These are phyloP conservation scores for Cystobasidium slooffiae DNA, from an alignment of 1,284 basidiomycete species.

Conservation along the genomic window DNA sequence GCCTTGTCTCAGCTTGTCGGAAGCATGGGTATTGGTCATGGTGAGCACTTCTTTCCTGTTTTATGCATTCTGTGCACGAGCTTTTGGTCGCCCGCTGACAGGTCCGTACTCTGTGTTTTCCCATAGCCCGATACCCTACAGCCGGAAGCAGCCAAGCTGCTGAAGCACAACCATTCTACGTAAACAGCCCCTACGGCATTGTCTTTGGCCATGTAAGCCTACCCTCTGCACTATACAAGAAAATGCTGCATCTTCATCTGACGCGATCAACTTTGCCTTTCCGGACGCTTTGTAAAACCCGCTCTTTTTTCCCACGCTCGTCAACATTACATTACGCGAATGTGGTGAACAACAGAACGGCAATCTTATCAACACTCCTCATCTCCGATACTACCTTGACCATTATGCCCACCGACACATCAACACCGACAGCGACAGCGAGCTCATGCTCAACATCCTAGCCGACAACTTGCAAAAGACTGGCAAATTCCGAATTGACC, in stretches of 20 bases:
- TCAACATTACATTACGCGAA: not conserved
- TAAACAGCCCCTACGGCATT: conserved; percentile 98
- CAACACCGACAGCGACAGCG: conserved; percentile 98
- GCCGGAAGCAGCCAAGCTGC: conserved; percentile 95
- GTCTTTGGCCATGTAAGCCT: conserved; percentile 89
- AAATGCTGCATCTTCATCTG: not conserved
- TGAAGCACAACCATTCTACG: conserved; percentile 99
- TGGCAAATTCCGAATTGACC: conserved; percentile 98
- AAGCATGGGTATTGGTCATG: conserved; percentile 97
- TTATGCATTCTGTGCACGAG: conserved; percentile 33
- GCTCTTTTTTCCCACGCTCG: not conserved
- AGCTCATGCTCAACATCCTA: conserved; percentile 94
- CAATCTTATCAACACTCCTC: conserved; percentile 91
- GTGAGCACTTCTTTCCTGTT: conserved; percentile 62
- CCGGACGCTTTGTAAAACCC: not conserved
- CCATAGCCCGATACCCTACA: conserved; percentile 91
- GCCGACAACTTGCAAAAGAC: conserved; percentile 97
- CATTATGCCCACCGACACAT: conserved; percentile 96
- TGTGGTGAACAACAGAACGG: conserved; percentile 73
- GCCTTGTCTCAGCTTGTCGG: conserved; percentile 80
- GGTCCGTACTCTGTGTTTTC: not conserved
- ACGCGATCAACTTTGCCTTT: conserved; percentile 9
- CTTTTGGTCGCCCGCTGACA: not conserved
- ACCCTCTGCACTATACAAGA: not conserved
- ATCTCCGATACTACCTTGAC: conserved; percentile 89